Percentiles rank a stretch among this genome's conserved stretches.
phyloP scores from a whole-genome alignment of 208 protist species.

The Phytomonas sp. region DNA sequence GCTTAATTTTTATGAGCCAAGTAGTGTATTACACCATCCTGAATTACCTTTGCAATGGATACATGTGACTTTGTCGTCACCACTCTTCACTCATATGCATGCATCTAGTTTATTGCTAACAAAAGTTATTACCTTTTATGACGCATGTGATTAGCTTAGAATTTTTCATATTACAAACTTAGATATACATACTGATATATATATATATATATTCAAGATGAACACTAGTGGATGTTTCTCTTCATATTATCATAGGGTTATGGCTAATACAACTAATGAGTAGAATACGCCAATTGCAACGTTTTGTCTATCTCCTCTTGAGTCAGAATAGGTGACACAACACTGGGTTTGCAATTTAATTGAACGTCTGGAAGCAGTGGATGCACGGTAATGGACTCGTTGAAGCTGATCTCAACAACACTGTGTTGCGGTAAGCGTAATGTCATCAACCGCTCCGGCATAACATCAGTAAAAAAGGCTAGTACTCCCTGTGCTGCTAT shows the following conservation, averaged over 20 bases:
- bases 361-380: conserved; percentile 32
- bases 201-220: not conserved
- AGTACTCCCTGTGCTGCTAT: conserved; percentile 65
- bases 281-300: conserved; percentile 9
- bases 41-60: not conserved
- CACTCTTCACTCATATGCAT: not conserved
- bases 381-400: conserved; percentile 66
- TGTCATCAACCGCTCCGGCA: conserved; percentile 66
- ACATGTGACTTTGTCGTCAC: not conserved
- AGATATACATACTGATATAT: not conserved
- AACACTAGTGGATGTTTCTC: not conserved
- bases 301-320: conserved; percentile 16
- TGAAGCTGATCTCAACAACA: conserved; percentile 75
- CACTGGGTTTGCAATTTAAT: not conserved
- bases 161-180: conserved; percentile 1
- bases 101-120: not conserved
- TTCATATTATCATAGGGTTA: not conserved
- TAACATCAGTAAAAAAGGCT: conserved; percentile 68
- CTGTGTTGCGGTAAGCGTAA: conserved; percentile 52
- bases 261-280: not conserved
- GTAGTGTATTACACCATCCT: not conserved
- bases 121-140: not conserved
- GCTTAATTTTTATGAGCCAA: not conserved
- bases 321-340: conserved; percentile 13
- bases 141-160: not conserved